These are phyloP conservation scores for Ophiostoma sp. DNA, from an alignment of 2,329 filamentous ascomycete genomes.

Conservation along the genomic window DNA sequence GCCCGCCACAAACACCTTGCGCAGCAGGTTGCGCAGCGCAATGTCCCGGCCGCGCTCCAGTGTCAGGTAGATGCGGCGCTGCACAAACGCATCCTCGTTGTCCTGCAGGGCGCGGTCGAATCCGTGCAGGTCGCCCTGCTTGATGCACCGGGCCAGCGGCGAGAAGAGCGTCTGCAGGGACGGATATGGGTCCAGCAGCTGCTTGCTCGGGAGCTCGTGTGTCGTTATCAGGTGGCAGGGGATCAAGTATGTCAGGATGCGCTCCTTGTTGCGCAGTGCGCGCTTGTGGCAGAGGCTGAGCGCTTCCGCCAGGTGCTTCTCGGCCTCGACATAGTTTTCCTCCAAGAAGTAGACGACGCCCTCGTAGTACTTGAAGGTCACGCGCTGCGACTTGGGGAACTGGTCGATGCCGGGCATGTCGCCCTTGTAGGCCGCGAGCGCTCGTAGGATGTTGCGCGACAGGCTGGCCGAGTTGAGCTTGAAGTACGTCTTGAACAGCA, in stretches of 20 bases:
- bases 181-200: conserved; percentile 69
- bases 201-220: conserved; percentile 71
- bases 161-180: conserved; percentile 71
- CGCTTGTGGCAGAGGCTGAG: conserved; percentile 74
- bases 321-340: conserved; percentile 78
- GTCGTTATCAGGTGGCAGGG: conserved; percentile 86
- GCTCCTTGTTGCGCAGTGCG: conserved; percentile 73
- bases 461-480: conserved; percentile 86
- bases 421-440: conserved; percentile 66
- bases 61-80: conserved; percentile 87
- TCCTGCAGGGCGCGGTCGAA: conserved; percentile 78
- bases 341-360: conserved; percentile 92
- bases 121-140: conserved; percentile 70
- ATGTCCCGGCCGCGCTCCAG: conserved; percentile 90
- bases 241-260: conserved; percentile 91
- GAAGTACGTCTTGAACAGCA: conserved; percentile 98
- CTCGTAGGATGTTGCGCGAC: conserved; percentile 82
- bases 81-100: conserved; percentile 89
- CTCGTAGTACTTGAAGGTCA: conserved; percentile 94
- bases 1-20: conserved; percentile 82
- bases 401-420: conserved; percentile 75
- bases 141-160: conserved; percentile 73
- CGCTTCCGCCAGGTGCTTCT: conserved; percentile 72
- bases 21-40: conserved; percentile 80
- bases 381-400: conserved; percentile 85